Evolutionary conservation across 176 grass and related monocot genomes (phyloP), one percentile per base, ranked within the genome.

Genomic region (Zoysia japonica): DNA sequence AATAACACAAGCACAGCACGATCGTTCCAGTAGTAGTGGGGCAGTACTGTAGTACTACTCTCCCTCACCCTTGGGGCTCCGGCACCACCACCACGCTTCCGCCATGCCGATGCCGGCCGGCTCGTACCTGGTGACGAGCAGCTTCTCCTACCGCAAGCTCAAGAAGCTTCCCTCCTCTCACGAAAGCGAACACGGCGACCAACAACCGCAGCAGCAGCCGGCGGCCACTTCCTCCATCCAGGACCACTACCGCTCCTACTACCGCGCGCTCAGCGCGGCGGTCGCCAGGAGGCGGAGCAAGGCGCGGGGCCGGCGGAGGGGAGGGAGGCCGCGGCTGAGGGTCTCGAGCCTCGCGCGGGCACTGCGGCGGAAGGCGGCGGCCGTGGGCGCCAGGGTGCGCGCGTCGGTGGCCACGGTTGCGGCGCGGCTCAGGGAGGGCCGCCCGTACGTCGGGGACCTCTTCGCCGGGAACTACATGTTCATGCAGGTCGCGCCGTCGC

Each of bases 391-490:
- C 11, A 77, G 53, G 8, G 75, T 97, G 53, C 80, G 82, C 47
- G 62, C 69, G 13, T 84, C 89, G 3, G 79, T 93, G 71, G 42
- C 85, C 8, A 94, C 73, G 83, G 95, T 91, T 71, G 83, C 88
- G 70, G 67, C 47, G 5, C 77, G 90, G 83, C 86, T 98, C 52
- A 75, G 44, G 86, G 95, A 98, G 67, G 96, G 90, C 15, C 84
- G 88, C 20, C 90, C 90, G 0, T 92, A 89, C 72, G 12, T 94
- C 7, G 92, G 73, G 0, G 92, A 94, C 48, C 87, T 98, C 38
- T 95, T 99, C 75, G 86, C 96, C 35, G 92, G 96, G 36, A 99
- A 95, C 88, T 95, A 99, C 72, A 86, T 95, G 96, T 95, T 99
- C 92, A 43, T 95, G 76, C 96, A 99, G 85, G 96, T 99, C 70